phyloP scores from a whole-genome alignment of 768 basidiomycete species.

The Tephrocybe sp. region DNA sequence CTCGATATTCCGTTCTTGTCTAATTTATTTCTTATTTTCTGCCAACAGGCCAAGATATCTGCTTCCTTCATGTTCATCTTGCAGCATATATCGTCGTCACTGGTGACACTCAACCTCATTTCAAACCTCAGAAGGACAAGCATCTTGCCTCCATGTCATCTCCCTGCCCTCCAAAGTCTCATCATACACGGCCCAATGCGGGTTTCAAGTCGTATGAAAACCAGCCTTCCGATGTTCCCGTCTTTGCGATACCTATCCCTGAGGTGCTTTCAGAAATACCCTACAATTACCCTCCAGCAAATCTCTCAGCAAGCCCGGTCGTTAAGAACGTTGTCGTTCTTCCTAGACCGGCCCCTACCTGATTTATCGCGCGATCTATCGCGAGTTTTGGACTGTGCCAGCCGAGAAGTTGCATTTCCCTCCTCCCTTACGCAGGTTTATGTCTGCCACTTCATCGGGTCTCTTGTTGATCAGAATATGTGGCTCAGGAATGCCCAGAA shows the following conservation, averaged over 20 bases:
- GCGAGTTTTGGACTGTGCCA: constrained; percentile 7
- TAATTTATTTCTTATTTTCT: neutral
- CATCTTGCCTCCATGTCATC: constrained; percentile 17
- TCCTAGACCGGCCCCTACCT: constrained; percentile 15
- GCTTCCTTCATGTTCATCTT: constrained; percentile 19
- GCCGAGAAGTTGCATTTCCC: constrained; percentile 4
- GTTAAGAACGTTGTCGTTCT: constrained; percentile 19
- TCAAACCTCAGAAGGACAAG: constrained; percentile 20
- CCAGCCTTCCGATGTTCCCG: constrained; percentile 15
- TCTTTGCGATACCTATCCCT: constrained; percentile 21
- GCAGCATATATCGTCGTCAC: constrained; percentile 18
- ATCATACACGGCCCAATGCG: constrained; percentile 28
- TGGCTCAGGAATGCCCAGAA: constrained; percentile 10
- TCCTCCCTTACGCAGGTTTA: constrained; percentile 11
- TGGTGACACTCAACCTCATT: constrained; percentile 23
- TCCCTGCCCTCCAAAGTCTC: constrained; percentile 25
- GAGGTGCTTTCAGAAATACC: constrained; percentile 21
- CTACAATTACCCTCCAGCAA: constrained; percentile 20
- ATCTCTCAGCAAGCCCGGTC: constrained; percentile 22
- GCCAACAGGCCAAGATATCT: constrained; percentile 4
- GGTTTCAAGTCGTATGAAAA: constrained; percentile 2
- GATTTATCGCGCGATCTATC: constrained; percentile 17
- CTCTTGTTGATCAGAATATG: constrained; percentile 3
- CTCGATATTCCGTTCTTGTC: neutral
- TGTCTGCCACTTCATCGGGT: constrained; percentile 13